Base-by-base conservation (phyloP, 768 basidiomycete species). In the Leccinum boreale region DNA sequence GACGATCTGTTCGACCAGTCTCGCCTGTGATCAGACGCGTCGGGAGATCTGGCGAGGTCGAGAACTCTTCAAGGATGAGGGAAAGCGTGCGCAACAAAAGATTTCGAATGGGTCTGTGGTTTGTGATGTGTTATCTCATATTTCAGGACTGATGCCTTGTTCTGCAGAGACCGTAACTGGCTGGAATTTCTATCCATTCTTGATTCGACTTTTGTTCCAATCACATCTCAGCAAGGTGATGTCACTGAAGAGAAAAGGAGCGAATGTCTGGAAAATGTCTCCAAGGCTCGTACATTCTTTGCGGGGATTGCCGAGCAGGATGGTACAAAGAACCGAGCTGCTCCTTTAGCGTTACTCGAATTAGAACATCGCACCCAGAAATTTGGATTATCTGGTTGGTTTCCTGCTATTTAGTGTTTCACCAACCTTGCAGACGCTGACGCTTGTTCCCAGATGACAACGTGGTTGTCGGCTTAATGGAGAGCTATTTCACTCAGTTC, bases 121-220 rank as follows among this genome's bases (percentile, higher is more conserved):
- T 47, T 46, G 29, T 21, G 47, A 59, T 55, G 53, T 53, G 61
- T 14, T 59, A 54, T 54, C 50, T 58, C 33, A 44, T 36, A 17
- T 35, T 65, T 36, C 14, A 56, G 17, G 46, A 12, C 49, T 57
- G 46, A 85, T 29, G 1, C 21, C 60, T 46, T 29, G 10, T 65
- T n/a, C 11, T 44, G n/a, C 54, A 83, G 91, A 36, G 89, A 93
- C 65, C 86, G 90, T 36, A 93, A 93, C 65, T 94, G 92, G 92
- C 77, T 90, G 5, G 90, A 92, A 65, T 92, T 93, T 67, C 70
- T 90, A 45, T 81, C 90, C 6, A 73, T 92, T 21, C 71, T 93
- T 5, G 86, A 93, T 59, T 85, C 83, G 1, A 78, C 85, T 9
- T 86, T 93, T 60, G 70, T 74, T 39, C 70, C 76, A 51, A 54